Percentiles rank a stretch among this genome's conserved stretches.
These are phyloP conservation scores for Geosmithia putterillii DNA, from an alignment of 2,329 filamentous ascomycete genomes.

Conservation along the genomic window DNA sequence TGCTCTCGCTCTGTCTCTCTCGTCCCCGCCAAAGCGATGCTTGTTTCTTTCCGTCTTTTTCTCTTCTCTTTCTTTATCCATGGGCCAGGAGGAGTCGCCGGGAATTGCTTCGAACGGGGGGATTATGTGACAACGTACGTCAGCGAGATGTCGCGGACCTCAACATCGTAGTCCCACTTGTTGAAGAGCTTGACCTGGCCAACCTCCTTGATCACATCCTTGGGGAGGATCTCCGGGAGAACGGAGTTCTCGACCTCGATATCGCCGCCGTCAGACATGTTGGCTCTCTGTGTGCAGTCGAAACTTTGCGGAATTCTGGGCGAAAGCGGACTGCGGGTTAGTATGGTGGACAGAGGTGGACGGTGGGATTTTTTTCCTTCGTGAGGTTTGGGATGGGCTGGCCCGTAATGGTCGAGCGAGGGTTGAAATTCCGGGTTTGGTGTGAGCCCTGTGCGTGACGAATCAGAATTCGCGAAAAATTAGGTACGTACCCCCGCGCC, in stretches of 20 bases:
- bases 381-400: constrained; percentile 18
- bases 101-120: neutral
- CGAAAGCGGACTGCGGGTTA: constrained; percentile 22
- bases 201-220: constrained; percentile 82
- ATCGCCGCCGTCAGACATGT: constrained; percentile 91
- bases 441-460: constrained; percentile 13
- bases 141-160: constrained; percentile 99
- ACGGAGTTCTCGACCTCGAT: constrained; percentile 76
- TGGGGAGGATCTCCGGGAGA: constrained; percentile 74
- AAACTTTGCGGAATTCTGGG: constrained; percentile 14
- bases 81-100: neutral
- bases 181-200: constrained; percentile 95
- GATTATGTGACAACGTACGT: constrained; percentile 51
- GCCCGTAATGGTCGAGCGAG: constrained; percentile 8
- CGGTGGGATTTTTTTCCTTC: constrained; percentile 17
- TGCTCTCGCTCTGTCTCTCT: neutral
- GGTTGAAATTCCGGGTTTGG: constrained; percentile 23
- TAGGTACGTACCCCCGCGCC: constrained; percentile 14
- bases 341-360: too few species aligned
- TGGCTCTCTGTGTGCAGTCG: constrained; percentile 33
- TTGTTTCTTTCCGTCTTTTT: constrained; percentile 2
- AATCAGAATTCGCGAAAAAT: constrained; percentile 19
- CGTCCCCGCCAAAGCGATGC: neutral
- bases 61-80: constrained; percentile 4
- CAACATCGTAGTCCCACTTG: constrained; percentile 97